Conservation (phyloP, 2,329 filamentous ascomycete genomes). For the Cordyceps cicadae region DNA sequence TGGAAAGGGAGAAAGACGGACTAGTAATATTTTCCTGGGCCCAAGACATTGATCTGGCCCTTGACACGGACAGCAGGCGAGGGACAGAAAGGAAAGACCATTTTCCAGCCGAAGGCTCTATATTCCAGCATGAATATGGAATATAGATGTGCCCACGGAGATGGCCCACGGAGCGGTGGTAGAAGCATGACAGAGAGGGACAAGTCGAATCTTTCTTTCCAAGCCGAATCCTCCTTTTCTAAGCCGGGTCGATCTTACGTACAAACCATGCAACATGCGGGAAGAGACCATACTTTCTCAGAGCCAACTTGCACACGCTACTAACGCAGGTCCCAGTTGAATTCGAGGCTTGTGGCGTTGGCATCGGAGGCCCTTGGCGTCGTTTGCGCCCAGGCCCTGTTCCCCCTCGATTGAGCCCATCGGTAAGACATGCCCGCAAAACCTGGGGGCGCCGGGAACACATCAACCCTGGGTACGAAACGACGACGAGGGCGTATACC, state of each 20-base stretch:
- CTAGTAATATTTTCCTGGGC: not conserved
- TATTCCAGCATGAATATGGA: too few relatives aligned
- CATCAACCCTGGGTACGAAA: not conserved
- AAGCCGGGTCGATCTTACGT: not conserved
- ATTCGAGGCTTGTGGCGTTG: not conserved
- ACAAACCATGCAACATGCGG: not conserved
- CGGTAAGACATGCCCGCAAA: not conserved
- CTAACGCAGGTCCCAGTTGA: constrained; percentile 11
- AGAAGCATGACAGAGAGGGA: not conserved
- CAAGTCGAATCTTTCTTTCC: not conserved
- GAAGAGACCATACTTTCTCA: not conserved
- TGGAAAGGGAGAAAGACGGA: not conserved
- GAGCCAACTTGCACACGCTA: not conserved
- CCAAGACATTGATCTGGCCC: constrained; percentile 2
- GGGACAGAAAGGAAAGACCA: too few relatives aligned
- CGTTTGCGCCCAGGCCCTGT: constrained; percentile 2
- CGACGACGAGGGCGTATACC: not conserved
- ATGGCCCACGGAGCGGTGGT: not conserved
- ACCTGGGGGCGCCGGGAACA: not conserved
- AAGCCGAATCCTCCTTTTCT: not conserved
- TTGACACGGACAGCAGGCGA: not conserved
- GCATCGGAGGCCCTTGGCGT: not conserved
- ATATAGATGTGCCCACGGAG: too few relatives aligned
- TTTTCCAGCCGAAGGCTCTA: too few relatives aligned
- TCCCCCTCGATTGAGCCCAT: not conserved